Evolutionary conservation across 2,329 filamentous ascomycete species (phyloP), one percentile per base, ranked within the genome.

Genomic region (Rachicladosporium sp.): DNA sequence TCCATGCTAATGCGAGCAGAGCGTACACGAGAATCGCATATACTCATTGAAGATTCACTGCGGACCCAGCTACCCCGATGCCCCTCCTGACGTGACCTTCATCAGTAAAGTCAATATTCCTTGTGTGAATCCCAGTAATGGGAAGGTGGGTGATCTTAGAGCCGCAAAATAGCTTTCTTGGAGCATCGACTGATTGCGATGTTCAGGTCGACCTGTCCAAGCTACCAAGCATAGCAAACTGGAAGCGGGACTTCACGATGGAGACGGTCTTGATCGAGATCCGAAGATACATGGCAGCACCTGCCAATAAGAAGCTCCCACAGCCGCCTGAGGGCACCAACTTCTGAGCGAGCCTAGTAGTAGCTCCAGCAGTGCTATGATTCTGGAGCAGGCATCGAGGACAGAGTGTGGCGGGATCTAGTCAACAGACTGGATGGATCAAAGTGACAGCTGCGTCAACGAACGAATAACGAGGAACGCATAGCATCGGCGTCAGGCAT

Each of bases 11-110:
- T 23, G 21, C 21, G 21, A 23, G 21, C 10, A 91, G 84, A 93
- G 87, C 64, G 87, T 81, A 46, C 89, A 96, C 62, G 91, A 98
- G 71, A 98, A 98, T 67, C 83, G 91, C 56, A 98, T 98, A 68
- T 98, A 98, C 73, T 93, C 86, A 52, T 75, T 98, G 55, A 93
- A 89, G 65, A 94, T 98, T 69, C 82, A 93, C 68, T 98, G 91
- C 68, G 88, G 87, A 46, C 72, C 78, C 36, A 70, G 83, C 42
- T 98, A 98, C 62, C 91, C 91, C 38, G 87, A 94, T 60, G 70
- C 76, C 46, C 91, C 91, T 34, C 91, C 91, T 0, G 78, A 81
- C 37, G 84, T 98, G 55, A 80, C 89, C 56, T 98, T 98, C 65
- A 78, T 91, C 54, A 94, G 83, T 55, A 83, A 86, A 64, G 81